Conservation (phyloP, 1,284 basidiomycete genomes). For the Porphyrellus sp. region DNA sequence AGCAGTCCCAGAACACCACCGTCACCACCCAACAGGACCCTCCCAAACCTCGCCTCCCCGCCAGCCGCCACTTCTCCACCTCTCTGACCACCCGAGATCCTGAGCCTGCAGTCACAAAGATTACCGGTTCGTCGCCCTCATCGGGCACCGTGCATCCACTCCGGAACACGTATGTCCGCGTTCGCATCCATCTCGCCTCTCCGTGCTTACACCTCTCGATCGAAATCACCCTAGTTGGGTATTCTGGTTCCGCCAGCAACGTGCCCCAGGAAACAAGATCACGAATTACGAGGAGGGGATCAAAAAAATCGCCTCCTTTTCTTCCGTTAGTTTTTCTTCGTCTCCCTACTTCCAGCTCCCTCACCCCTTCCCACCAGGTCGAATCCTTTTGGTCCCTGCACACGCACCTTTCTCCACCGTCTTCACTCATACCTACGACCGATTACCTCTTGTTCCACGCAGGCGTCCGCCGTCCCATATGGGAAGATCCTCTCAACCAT, state of each 20-base stretch:
- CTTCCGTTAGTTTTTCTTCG: slow-evolving; percentile 52
- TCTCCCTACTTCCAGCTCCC: background rate
- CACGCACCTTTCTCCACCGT: slow-evolving; percentile 76
- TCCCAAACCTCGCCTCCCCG: slow-evolving; percentile 45
- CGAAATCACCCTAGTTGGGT: slow-evolving; percentile 57
- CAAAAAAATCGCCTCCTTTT: slow-evolving; percentile 76
- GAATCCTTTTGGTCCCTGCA: slow-evolving; percentile 85
- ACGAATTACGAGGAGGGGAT: slow-evolving; percentile 84
- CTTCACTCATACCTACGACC: slow-evolving; percentile 70
- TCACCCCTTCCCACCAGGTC: slow-evolving; percentile 43
- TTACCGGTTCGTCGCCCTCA: slow-evolving; percentile 15
- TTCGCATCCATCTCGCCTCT: slow-evolving; percentile 12
- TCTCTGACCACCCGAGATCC: slow-evolving; percentile 44
- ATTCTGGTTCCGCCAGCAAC: slow-evolving; percentile 84
- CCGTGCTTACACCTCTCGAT: slow-evolving; percentile 17
- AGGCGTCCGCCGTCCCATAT: slow-evolving; percentile 77
- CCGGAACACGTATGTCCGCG: slow-evolving; percentile 77
- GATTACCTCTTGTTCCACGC: slow-evolving; percentile 85
- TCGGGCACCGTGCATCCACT: slow-evolving; percentile 58
- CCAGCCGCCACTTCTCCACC: slow-evolving; percentile 75
- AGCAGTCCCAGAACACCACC: slow-evolving; percentile 47
- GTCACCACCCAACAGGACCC: slow-evolving; percentile 16
- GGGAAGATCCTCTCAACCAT: slow-evolving; percentile 86
- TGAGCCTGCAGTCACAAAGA: slow-evolving; percentile 31
- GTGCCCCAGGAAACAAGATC: slow-evolving; percentile 75